Base-by-base conservation (phyloP, 495 filamentous ascomycete species). In the Cercophora newfieldiana region DNA sequence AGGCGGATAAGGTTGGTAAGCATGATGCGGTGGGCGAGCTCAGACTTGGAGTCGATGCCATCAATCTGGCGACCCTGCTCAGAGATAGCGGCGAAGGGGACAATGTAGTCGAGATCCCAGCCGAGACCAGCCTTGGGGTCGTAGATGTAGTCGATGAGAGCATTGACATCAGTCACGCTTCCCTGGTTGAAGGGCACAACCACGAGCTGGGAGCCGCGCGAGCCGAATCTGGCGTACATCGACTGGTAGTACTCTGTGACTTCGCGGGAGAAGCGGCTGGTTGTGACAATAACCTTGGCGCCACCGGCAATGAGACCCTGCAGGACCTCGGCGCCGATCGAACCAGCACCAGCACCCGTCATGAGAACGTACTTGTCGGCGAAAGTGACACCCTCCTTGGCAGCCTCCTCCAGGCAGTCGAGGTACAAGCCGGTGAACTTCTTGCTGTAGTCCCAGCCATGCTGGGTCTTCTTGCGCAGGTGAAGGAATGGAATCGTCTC, bases 161-260 rank as follows among this genome's bases (percentile, higher is more conserved):
- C 92, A 72, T 97, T 91, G 31, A 96, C 90, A 78, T 99, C 95
- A 78, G 98, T 94, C 77, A 97, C 94, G 79, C 93, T 97, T 59
- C 94, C 95, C 79, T 97, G 94, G 76, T 99, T 99, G 85, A 98
- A 99, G 16, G 95, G 95, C 48, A 98, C 96, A 29, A 99, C 96
- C 50, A 98, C 91, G 22, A 99, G 86, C 79, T 98, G 93, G 61
- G 95, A 98, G 65, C 96, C 95, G 67, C 92, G 92, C 56, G 91
- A 90, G 70, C 95, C 95, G 72, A 89, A 97, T 54, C 93, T 89
- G 68, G 94, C 88, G 75, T 98, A 99, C 93, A 99, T 98, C 51
- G 91, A 88, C 80, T 98, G 95, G 80, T 98, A 99, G 81, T 98
- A 98, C 80, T 99, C 96, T 25, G 96, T 99, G 58, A 98, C 95